phyloP scores from a whole-genome alignment of 768 basidiomycete genomes.

The Panus rudis region DNA sequence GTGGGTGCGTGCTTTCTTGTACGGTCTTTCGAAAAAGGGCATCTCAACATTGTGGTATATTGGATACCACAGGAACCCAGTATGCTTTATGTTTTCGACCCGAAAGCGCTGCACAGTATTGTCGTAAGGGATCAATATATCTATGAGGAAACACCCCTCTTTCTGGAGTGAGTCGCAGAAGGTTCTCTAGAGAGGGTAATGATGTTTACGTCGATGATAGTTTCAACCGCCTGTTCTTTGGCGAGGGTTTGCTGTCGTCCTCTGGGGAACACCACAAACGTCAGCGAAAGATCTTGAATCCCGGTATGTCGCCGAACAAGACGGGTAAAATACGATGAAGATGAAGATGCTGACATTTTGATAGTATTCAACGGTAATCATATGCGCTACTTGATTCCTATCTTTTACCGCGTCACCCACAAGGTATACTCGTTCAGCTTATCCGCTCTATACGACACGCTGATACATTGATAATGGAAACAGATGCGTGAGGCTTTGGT shows the following conservation, averaged over 20 bases:
- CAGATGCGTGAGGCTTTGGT: slow-evolving; percentile 1
- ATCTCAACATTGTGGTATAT: no score
- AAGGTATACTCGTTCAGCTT: slow-evolving; percentile 2
- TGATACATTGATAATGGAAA: not conserved
- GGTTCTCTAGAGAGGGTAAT: no score
- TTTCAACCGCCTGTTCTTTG: not conserved
- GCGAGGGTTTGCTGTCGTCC: not conserved
- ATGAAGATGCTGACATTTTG: not conserved
- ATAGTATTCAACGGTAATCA: slow-evolving; percentile 12
- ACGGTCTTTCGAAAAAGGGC: no score
- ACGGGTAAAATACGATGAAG: not conserved
- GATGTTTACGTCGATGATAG: not conserved
- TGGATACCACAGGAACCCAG: slow-evolving; percentile 11
- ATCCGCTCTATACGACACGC: not conserved
- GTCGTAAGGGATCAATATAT: slow-evolving; percentile 19
- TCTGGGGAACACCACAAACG: slow-evolving; percentile 6
- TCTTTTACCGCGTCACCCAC: slow-evolving; percentile 8
- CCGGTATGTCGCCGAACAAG: slow-evolving; percentile 12
- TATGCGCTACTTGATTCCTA: slow-evolving; percentile 14
- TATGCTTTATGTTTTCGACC: slow-evolving; percentile 20
- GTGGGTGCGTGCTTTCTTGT: slow-evolving; percentile 32
- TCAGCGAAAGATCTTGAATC: slow-evolving; percentile 11
- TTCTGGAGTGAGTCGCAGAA: slow-evolving; percentile 4
- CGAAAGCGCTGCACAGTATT: slow-evolving; percentile 16
- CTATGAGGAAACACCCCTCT: slow-evolving; percentile 14